Percentiles rank a stretch among this genome's conserved stretches.
These are phyloP conservation scores for Microcyclospora pomicola DNA, from an alignment of 2,329 filamentous ascomycete genomes.

Conservation along the genomic window DNA sequence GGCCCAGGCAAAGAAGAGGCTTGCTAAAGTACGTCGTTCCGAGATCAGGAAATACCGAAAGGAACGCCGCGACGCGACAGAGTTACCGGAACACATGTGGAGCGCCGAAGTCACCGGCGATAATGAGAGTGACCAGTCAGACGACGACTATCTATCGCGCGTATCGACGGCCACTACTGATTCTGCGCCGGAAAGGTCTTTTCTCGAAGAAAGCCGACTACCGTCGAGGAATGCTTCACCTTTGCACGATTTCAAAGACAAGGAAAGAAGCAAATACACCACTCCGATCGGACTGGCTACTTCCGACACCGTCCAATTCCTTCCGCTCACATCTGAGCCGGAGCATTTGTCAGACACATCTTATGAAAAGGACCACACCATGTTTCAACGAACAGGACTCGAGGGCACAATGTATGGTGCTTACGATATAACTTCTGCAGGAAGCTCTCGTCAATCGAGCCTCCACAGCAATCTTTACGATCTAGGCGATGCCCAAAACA, in stretches of 20 bases:
- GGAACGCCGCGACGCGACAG: slow-evolving; percentile 12
- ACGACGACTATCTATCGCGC: slow-evolving; percentile 23
- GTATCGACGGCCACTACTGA: slow-evolving; percentile 22
- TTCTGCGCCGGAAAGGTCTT: slow-evolving; percentile 9
- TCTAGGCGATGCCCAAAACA: slow-evolving; percentile 21
- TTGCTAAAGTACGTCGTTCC: slow-evolving; percentile 32
- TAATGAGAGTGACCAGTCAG: slow-evolving; percentile 37
- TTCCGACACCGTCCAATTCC: slow-evolving; percentile 5
- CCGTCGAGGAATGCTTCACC: slow-evolving; percentile 16
- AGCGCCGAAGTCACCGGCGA: slow-evolving; percentile 68
- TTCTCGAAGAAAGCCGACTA: slow-evolving; percentile 8
- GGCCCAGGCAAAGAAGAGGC: slow-evolving; percentile 39
- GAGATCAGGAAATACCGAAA: slow-evolving; percentile 20
- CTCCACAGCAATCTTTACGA: slow-evolving; percentile 76
- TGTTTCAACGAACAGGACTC: slow-evolving; percentile 37
- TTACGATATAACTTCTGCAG: slow-evolving; percentile 36
- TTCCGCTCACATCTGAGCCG: slow-evolving; percentile 18
- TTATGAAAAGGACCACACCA: slow-evolving; percentile 6
- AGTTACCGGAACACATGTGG: slow-evolving; percentile 52
- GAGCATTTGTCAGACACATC: slow-evolving; percentile 9
- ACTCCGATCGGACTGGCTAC: too few relatives aligned
- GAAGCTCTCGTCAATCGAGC: slow-evolving; percentile 53
- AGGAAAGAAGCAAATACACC: too few relatives aligned
- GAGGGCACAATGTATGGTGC: slow-evolving; percentile 68
- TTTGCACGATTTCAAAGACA: too few relatives aligned